Evolutionary conservation across 2,329 filamentous ascomycete genomes (phyloP).

Genomic region (Ophiostoma ulmi): DNA sequence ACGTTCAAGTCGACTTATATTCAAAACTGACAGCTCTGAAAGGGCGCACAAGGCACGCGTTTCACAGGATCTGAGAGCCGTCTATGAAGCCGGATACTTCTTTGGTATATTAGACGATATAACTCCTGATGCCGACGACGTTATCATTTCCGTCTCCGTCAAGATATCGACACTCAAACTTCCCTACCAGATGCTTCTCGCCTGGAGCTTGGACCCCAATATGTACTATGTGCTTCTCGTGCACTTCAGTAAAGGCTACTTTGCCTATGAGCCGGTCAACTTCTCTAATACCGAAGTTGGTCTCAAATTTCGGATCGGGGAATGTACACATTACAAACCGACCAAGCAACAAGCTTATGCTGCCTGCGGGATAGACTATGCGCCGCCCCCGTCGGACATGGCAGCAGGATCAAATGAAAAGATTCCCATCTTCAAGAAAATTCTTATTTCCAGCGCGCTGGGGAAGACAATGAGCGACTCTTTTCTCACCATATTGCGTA

Average conservation of each 20-base stretch:
- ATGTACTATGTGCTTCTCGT: conserved; percentile 74
- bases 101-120: conserved; percentile 57
- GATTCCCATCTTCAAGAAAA: conserved; percentile 41
- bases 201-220: conserved; percentile 63
- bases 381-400: conserved; percentile 8
- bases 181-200: conserved; percentile 66
- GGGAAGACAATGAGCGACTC: conserved; percentile 62
- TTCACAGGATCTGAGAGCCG: conserved; percentile 54
- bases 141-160: conserved; percentile 61
- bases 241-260: conserved; percentile 57
- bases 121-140: conserved; percentile 37
- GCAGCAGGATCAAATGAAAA: background rate
- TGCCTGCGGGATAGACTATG: conserved; percentile 31
- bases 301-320: conserved; percentile 61
- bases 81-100: conserved; percentile 62
- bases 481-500: conserved; percentile 58
- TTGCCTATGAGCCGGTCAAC: conserved; percentile 49
- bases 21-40: too few species aligned
- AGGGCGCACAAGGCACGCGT: conserved; percentile 33
- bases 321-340: conserved; percentile 69
- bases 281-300: conserved; percentile 30
- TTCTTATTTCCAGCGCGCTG: conserved; percentile 69
- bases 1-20: background rate
- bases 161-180: conserved; percentile 66
- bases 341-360: conserved; percentile 40